A percentile compares a stretch with the other conserved stretches of the same genome.
These are phyloP conservation scores for Pleurotus giganteus DNA, from an alignment of 768 basidiomycete species.

Conservation along the genomic window DNA sequence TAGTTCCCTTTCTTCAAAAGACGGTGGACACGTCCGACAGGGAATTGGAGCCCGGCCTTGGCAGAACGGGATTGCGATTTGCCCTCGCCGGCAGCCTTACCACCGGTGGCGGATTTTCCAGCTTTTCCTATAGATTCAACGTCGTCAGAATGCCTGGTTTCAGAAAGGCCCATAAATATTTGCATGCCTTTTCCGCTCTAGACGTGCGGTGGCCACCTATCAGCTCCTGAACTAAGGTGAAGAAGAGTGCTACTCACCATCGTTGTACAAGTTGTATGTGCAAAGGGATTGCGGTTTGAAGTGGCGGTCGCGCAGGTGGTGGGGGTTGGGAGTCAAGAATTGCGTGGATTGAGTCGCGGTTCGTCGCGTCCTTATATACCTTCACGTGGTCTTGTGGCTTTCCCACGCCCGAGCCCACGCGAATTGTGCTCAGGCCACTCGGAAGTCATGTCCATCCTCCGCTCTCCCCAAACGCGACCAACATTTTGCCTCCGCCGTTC, in stretches of 20 bases:
- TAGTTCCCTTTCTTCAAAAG: slow-evolving; percentile 77
- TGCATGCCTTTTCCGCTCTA: slow-evolving; percentile 39
- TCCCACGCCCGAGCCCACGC: slow-evolving; percentile 9
- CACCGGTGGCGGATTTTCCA: slow-evolving; percentile 70
- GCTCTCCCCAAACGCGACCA: background rate
- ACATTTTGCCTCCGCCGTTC: background rate
- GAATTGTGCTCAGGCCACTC: background rate
- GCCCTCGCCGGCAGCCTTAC: slow-evolving; percentile 51
- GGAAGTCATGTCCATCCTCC: slow-evolving; percentile 1
- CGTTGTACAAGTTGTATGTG: slow-evolving; percentile 15
- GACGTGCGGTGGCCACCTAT: background rate
- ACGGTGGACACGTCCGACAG: slow-evolving; percentile 82
- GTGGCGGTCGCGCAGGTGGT: slow-evolving; percentile 24
- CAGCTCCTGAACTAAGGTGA: background rate
- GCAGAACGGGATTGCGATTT: slow-evolving; percentile 63
- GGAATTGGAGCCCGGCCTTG: slow-evolving; percentile 69
- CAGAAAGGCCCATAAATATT: background rate
- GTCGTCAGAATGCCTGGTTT: background rate
- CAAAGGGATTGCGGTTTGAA: slow-evolving; percentile 18
- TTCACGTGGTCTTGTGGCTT: slow-evolving; percentile 28
- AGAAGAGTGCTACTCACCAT: slow-evolving; percentile 21
- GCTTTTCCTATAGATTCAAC: slow-evolving; percentile 36
- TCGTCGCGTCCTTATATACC: slow-evolving; percentile 40
- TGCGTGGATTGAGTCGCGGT: slow-evolving; percentile 27
- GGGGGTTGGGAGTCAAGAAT: slow-evolving; percentile 34